Evolutionary conservation across 345 rosid species (phyloP).

Genomic region (Alliaria petiolata): DNA sequence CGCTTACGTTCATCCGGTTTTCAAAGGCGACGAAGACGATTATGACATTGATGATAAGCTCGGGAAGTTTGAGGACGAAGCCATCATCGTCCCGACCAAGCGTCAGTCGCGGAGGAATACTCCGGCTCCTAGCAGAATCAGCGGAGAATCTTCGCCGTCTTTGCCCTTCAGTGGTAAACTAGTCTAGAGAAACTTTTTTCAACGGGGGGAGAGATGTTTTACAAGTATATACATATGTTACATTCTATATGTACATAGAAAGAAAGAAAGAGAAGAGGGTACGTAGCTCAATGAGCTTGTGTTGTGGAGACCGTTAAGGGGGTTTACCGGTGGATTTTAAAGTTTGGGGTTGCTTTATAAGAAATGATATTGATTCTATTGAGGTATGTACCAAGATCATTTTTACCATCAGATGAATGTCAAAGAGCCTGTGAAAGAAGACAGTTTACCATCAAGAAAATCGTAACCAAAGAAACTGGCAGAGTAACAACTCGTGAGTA

Average conservation of each 20-base stretch:
- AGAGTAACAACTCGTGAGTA: no score
- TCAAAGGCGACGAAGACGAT: conserved; percentile 50
- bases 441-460: no score
- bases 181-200: conserved; percentile 23
- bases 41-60: conserved; percentile 30
- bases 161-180: conserved; percentile 26
- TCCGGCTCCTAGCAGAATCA: conserved; percentile 47
- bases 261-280: not conserved
- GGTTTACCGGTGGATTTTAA: not conserved
- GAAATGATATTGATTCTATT: not conserved
- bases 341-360: conserved; percentile 7
- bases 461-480: no score
- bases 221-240: not conserved
- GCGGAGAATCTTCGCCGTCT: conserved; percentile 43
- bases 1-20: conserved; percentile 79
- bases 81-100: conserved; percentile 67
- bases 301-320: not conserved
- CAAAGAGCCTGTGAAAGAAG: no score
- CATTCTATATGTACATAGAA: conserved; percentile 19
- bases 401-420: not conserved
- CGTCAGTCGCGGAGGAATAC: conserved; percentile 56
- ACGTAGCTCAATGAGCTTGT: conserved; percentile 5
- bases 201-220: not conserved
- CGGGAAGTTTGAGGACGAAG: conserved; percentile 43
- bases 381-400: not conserved